Percentiles rank a stretch among this genome's conserved stretches.
Evolutionary conservation across 331 rosid genomes (phyloP).

Genomic region (Quercus lobata): DNA sequence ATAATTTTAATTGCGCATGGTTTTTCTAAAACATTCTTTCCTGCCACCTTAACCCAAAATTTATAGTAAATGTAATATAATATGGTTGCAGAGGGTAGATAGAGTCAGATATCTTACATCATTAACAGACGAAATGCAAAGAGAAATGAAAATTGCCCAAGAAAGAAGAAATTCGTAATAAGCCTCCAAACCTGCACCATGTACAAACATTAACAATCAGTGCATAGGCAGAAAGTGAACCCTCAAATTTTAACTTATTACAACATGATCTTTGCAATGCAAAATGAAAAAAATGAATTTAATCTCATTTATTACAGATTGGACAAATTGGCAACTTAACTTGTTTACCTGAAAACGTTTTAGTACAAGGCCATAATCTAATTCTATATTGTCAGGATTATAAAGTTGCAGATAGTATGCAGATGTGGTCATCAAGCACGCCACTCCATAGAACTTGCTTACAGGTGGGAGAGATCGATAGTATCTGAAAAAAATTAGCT

Average conservation of each 20-base stretch:
- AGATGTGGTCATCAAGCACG: slow-evolving; percentile 62
- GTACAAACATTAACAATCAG: too few relatives aligned
- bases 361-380: slow-evolving; percentile 38
- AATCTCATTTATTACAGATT: not conserved
- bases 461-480: slow-evolving; percentile 69
- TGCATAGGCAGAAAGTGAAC: too few relatives aligned
- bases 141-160: slow-evolving; percentile 55
- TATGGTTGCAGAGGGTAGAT: not conserved
- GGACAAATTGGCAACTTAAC: slow-evolving; percentile 11
- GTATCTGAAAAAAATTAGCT: slow-evolving; percentile 37
- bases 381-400: slow-evolving; percentile 13
- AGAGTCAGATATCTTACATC: slow-evolving; percentile 36
- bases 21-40: not conserved
- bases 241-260: too few relatives aligned
- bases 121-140: slow-evolving; percentile 50
- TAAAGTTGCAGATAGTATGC: slow-evolving; percentile 44
- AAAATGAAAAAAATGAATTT: not conserved
- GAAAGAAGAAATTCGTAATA: slow-evolving; percentile 69
- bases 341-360: slow-evolving; percentile 45
- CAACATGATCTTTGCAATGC: not conserved
- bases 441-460: slow-evolving; percentile 66
- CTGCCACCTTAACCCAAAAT: not conserved
- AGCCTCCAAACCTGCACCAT: slow-evolving; percentile 64
- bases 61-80: not conserved
- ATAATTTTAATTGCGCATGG: not conserved